Base-by-base conservation (phyloP, 345 rosid genomes). In the Acer negundo region DNA sequence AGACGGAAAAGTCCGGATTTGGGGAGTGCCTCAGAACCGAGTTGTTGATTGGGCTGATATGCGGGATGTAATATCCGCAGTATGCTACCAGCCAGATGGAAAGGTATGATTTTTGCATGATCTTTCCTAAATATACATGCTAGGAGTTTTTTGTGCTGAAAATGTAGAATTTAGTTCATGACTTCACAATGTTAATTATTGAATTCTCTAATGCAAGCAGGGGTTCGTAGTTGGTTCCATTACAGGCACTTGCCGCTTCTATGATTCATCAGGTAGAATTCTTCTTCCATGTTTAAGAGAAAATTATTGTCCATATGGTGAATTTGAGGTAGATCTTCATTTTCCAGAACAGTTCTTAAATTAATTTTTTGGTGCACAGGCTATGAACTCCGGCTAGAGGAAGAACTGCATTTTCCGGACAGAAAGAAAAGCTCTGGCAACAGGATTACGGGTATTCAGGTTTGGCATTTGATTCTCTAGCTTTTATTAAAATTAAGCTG, bases 1-100 rank as follows among this genome's bases (percentile, higher is more conserved):
- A 17, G 99, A 95, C 82, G 99, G 99, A 62, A 95, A 92, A 86
- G 98, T 89, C 72, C 89, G 99, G 75, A 85, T 95, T 38, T 95
- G 99, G 99, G 93, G 97, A 15, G 86, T 90, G 4, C 73, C 81
- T 9, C 89, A 91, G 83, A 75, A 83, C 70, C 86, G 90, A 84
- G 98, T 95, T 62, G 87, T 93, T 22, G 87, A 89, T 81, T 95
- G 99, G 99, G 86, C 84, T 1, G 92, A 93, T n/a, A 86, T 80
- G 9, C 84, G 81, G 63, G 91, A 95, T 77, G 87, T 84, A 42
- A 87, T 90, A 87, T 87, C 97, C 10, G 91, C 98, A 2, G 77
- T 95, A n/a, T 82, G 92, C 72, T 93, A 91, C 88, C 82, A 83
- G 82, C 89, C 88, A 58, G 86, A 92, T 77, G 99, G 97, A 64